Conservation (phyloP, 805 yeast genomes). For the Schizosaccharomyces octosporus region DNA sequence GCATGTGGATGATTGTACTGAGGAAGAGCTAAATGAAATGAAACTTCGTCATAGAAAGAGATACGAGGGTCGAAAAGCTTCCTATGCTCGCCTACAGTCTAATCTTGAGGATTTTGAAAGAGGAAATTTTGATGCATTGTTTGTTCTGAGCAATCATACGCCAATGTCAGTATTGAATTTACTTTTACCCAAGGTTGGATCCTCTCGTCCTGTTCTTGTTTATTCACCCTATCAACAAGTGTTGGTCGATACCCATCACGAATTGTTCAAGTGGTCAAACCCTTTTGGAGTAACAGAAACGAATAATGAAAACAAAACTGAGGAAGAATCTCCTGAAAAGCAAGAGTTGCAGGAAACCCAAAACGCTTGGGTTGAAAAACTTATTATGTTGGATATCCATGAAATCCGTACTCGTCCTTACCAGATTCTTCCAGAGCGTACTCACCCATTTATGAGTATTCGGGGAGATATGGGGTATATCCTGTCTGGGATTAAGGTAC, state of each 20-base stretch:
- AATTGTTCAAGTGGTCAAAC: constrained; percentile 28
- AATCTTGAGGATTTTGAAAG: constrained; percentile 12
- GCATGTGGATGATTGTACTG: constrained; percentile 41
- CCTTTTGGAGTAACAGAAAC: constrained; percentile 59
- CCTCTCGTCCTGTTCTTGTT: constrained; percentile 67
- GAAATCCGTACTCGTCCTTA: constrained; percentile 51
- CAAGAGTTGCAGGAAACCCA: neutral
- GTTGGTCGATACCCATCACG: constrained; percentile 47
- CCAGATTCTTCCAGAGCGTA: constrained; percentile 80
- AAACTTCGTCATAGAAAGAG: neutral
- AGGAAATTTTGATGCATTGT: constrained; percentile 7
- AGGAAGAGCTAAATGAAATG: constrained; percentile 15
- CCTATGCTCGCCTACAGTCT: constrained; percentile 3
- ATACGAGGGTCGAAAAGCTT: neutral
- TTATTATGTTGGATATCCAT: neutral
- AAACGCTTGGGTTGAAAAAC: neutral
- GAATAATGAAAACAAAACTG: constrained; percentile 23
- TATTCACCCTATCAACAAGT: constrained; percentile 64
- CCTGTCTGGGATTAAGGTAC: constrained; percentile 52
- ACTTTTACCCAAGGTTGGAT: constrained; percentile 42
- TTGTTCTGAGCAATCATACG: constrained; percentile 42
- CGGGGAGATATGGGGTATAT: constrained; percentile 81
- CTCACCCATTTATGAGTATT: constrained; percentile 88
- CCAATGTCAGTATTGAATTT: constrained; percentile 38
- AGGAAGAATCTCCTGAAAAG: constrained; percentile 11